Conservation (phyloP, 192 early-diverging fungal genomes). For the Umbelopsis sp. region DNA sequence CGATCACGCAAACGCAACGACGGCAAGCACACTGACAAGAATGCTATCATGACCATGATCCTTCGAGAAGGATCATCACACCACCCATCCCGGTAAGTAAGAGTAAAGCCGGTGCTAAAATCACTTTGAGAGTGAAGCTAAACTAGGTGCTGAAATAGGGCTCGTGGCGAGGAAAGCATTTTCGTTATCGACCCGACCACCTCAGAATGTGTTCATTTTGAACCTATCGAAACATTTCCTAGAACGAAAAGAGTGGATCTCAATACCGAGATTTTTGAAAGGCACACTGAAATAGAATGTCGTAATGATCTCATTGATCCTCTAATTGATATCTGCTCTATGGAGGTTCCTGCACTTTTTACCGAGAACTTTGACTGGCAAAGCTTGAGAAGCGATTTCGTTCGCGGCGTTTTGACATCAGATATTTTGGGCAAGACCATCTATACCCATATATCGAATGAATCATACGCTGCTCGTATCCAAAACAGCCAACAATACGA, state of each 20-base stretch:
- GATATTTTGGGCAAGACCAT: conserved; percentile 87
- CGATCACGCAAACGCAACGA: conserved; percentile 55
- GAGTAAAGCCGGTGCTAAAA: not conserved
- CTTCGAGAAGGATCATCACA: conserved; percentile 69
- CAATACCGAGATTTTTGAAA: conserved; percentile 62
- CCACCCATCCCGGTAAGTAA: conserved; percentile 46
- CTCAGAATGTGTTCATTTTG: conserved; percentile 82
- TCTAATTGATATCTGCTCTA: conserved; percentile 90
- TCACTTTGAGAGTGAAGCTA: not conserved
- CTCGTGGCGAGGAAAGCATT: conserved; percentile 73
- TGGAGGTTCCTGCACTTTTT: conserved; percentile 89
- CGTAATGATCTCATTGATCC: conserved; percentile 94
- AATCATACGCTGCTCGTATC: conserved; percentile 69
- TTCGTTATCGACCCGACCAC: conserved; percentile 82
- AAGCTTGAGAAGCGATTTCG: conserved; percentile 86
- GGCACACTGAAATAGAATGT: conserved; percentile 73
- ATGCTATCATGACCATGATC: conserved; percentile 94
- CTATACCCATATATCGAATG: conserved; percentile 76
- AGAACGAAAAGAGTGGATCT: conserved; percentile 56
- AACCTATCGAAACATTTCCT: conserved; percentile 66
- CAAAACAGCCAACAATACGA: conserved; percentile 75
- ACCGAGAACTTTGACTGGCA: conserved; percentile 99
- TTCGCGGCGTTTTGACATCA: conserved; percentile 86
- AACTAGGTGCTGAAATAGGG: conserved; percentile 26
- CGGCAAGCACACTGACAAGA: conserved; percentile 66